Evolutionary conservation across 1,284 basidiomycete genomes (phyloP).

Genomic region (Lentinula novae-zelandiae): DNA sequence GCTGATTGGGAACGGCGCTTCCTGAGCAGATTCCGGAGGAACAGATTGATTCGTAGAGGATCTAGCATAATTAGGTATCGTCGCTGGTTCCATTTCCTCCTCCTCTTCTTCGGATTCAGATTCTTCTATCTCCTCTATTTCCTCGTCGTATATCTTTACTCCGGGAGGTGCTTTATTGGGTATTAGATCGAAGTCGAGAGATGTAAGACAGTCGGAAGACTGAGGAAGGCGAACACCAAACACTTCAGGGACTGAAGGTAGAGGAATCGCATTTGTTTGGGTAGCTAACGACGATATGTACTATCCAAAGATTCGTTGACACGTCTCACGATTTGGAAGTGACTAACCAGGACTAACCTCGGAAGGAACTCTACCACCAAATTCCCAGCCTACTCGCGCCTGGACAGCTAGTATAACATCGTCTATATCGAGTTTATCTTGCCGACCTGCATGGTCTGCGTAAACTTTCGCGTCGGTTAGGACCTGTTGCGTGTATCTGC

Average conservation of each 20-base stretch:
- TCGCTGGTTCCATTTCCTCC: conserved; percentile 55
- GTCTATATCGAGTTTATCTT: conserved; percentile 83
- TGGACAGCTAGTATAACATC: conserved; percentile 92
- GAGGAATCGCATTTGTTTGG: conserved; percentile 85
- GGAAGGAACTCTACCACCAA: conserved; percentile 90
- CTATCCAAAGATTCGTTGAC: conserved; percentile 36
- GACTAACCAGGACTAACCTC: conserved; percentile 67
- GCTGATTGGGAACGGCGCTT: conserved; percentile 50
- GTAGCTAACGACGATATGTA: conserved; percentile 87
- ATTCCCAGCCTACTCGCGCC: conserved; percentile 91
- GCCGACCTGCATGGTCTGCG: conserved; percentile 86
- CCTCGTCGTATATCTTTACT: conserved; percentile 72
- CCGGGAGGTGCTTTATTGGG: conserved; percentile 81
- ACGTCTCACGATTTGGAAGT: background rate
- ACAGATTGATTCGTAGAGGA: conserved; percentile 19
- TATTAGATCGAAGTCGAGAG: conserved; percentile 91
- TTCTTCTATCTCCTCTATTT: conserved; percentile 74
- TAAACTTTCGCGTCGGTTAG: conserved; percentile 89
- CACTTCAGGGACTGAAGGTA: conserved; percentile 92
- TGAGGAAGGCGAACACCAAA: conserved; percentile 92
- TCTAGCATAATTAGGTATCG: conserved; percentile 30
- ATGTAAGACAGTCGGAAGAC: conserved; percentile 77
- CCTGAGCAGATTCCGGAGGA: conserved; percentile 25
- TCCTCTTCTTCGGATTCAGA: conserved; percentile 54
- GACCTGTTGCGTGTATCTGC: conserved; percentile 92